phyloP scores from a whole-genome alignment of 306 rosid genomes.

The Prunus davidiana region DNA sequence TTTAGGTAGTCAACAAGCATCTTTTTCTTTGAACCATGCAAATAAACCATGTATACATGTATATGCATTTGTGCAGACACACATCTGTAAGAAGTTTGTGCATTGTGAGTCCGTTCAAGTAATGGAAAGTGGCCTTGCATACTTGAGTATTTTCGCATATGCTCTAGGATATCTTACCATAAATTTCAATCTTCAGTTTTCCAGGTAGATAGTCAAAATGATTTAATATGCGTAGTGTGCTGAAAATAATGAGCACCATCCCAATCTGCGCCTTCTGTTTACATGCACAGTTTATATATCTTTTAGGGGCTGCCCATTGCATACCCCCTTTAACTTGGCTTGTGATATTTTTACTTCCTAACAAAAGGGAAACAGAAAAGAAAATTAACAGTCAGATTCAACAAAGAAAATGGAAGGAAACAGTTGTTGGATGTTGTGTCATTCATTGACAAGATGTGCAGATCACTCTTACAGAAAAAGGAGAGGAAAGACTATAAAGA shows the following conservation, averaged over 20 bases:
- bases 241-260: neutral
- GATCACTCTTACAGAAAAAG: neutral
- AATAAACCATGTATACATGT: neutral
- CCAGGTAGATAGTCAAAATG: neutral
- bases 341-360: neutral
- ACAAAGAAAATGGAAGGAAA: neutral
- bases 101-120: neutral
- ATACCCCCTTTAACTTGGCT: neutral
- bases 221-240: neutral
- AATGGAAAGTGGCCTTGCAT: neutral
- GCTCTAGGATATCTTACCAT: neutral
- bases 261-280: neutral
- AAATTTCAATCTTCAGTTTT: neutral
- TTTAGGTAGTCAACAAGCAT: conserved; percentile 53
- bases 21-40: conserved; percentile 8
- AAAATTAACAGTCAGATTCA: neutral
- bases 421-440: neutral
- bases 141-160: neutral
- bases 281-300: neutral
- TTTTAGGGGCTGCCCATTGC: neutral
- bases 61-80: neutral
- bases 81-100: neutral
- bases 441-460: neutral
- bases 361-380: neutral
- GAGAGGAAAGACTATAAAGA: neutral